Base-by-base conservation (phyloP, 2,329 filamentous ascomycete genomes). In the Colletotrichum aenigma region DNA sequence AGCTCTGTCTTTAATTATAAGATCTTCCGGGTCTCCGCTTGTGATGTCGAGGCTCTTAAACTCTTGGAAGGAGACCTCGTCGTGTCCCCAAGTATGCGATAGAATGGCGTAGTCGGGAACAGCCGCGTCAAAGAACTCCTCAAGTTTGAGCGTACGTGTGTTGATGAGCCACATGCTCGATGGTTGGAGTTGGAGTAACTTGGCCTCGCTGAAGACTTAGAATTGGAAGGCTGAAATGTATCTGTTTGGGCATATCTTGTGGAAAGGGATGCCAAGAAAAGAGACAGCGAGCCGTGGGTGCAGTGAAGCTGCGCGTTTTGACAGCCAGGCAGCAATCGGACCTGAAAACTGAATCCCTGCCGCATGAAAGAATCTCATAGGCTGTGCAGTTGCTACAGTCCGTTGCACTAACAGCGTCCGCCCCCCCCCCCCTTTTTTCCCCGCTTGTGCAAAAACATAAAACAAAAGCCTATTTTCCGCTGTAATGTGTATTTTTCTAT, bases 161-260 rank as follows among this genome's bases (percentile, higher is more conserved):
- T 58, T 58, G 55, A 58, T 58, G 16, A 58, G 55, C 55, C 55
- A 58, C 55, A 58, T 58, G 13, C 0, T 58, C 7, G 0, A 58
- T 58, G 55, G 2, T 24, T 26, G 7, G 21, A 13, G 18, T 58
- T 28, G 7, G 0, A 21, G 0, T 28, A 0, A 58, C 3, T 18
- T 28, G 55, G 4, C n/a, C 55, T 58, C 21, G 55, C 28, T 16
- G 7, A 21, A 4, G 0, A 21, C 0, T 48, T 1, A n/a, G 55
- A 4, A 26, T 0, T 58, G 13, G 26, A 28, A 48, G 43, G 18
- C 18, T 7, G n/a, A 21, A 48, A 1, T 1, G n/a, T 48, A n/a
- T 0, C 9, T 9, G 4, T 1, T 21, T 21, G 43, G 43, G 43
- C 43, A 48, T 48, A 21, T 48, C 9, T 21, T 7, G n/a, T 1